phyloP scores from a whole-genome alignment of 1,139 yeast genomes.

The Kurtzmaniella natalensis region DNA sequence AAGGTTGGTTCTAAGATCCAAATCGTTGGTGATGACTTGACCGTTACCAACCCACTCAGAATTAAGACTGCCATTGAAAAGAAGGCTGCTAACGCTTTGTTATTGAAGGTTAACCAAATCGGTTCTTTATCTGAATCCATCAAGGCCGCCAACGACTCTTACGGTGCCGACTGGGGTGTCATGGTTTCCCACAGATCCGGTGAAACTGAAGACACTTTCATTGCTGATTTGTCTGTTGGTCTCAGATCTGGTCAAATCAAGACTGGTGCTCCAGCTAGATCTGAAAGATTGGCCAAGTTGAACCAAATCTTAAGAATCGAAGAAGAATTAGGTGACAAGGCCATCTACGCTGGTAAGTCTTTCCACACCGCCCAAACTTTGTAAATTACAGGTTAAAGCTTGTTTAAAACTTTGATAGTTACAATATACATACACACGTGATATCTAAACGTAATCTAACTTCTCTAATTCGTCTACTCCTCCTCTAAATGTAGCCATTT shows the following conservation, averaged over 20 bases:
- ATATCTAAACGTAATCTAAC: background rate
- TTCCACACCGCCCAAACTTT: constrained; percentile 54
- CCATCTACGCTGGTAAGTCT: constrained; percentile 86
- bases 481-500: too few relatives aligned
- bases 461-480: too few relatives aligned
- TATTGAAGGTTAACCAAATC: constrained; percentile 94
- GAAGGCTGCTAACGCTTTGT: constrained; percentile 89
- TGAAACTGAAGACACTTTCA: constrained; percentile 97
- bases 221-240: constrained; percentile 96
- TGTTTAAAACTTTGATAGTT: constrained; percentile 4
- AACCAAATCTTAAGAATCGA: constrained; percentile 96
- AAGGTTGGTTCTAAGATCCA: constrained; percentile 68
- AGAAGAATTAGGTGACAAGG: constrained; percentile 95
- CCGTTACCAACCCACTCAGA: constrained; percentile 94
- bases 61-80: constrained; percentile 90
- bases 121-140: constrained; percentile 90
- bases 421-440: background rate
- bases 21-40: constrained; percentile 95
- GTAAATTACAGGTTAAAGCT: too few relatives aligned
- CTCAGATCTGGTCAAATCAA: constrained; percentile 96
- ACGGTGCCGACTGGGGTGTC: constrained; percentile 94
- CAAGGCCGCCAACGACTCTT: constrained; percentile 88
- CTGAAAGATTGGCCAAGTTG: constrained; percentile 97
- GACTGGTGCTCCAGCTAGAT: constrained; percentile 99
- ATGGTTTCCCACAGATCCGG: constrained; percentile 99